These are phyloP conservation scores for Botrytis porri DNA, from an alignment of 2,329 filamentous ascomycete genomes.

Conservation along the genomic window DNA sequence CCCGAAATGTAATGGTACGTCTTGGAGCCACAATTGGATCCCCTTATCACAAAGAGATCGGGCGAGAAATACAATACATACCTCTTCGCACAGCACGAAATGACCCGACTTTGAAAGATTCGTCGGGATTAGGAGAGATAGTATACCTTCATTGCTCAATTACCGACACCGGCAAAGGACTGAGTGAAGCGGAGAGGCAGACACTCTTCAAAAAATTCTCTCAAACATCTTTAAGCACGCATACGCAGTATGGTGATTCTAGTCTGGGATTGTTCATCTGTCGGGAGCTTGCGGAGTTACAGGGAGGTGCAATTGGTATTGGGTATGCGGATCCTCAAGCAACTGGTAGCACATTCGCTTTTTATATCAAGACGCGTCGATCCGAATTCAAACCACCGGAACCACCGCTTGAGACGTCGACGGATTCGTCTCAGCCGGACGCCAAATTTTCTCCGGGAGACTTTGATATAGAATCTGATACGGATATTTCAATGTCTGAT, in stretches of 20 bases:
- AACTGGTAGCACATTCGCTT: not conserved
- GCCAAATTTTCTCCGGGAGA: not conserved
- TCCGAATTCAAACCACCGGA: not conserved
- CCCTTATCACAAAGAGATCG: not conserved
- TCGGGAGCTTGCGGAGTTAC: constrained; percentile 5
- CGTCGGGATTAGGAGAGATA: not conserved
- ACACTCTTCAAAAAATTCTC: not conserved
- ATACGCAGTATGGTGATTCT: not conserved
- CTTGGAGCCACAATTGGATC: constrained; percentile 1
- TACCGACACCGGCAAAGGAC: not conserved
- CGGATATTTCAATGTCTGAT: not conserved
- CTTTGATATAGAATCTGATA: not conserved
- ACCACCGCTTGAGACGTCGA: not conserved
- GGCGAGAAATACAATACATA: constrained; percentile 2
- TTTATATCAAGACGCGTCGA: constrained; percentile 2
- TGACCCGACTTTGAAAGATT: not conserved
- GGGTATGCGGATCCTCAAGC: not conserved
- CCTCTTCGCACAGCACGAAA: constrained; percentile 2
- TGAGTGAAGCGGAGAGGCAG: not conserved
- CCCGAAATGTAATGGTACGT: not conserved
- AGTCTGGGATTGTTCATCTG: not conserved
- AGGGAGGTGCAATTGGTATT: constrained; percentile 4
- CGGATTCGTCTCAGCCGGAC: too few relatives aligned
- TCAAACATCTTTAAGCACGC: not conserved
- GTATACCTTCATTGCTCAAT: constrained; percentile 10